Conservation (phyloP, 2,329 filamentous ascomycete species). For the Annulohypoxylon truncatum region DNA sequence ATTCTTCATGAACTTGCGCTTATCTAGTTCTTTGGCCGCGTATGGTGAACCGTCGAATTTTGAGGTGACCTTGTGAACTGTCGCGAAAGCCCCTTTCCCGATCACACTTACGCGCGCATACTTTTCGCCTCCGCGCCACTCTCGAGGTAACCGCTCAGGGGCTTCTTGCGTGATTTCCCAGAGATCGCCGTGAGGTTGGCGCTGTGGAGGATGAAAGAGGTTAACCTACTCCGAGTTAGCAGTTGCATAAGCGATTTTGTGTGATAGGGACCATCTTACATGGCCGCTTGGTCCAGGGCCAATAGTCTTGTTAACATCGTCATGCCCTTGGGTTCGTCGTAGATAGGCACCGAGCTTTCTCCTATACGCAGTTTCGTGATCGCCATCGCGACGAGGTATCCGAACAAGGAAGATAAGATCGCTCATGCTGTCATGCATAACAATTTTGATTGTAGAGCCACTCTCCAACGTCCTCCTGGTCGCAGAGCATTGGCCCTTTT, state of each 20-base stretch:
- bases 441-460: constrained; percentile 79
- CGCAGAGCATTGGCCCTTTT: constrained; percentile 50
- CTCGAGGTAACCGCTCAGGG: constrained; percentile 61
- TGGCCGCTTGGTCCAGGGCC: constrained; percentile 61
- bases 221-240: constrained; percentile 46
- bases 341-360: constrained; percentile 78
- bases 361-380: constrained; percentile 72
- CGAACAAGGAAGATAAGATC: constrained; percentile 87
- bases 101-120: constrained; percentile 88
- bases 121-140: constrained; percentile 84
- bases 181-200: constrained; percentile 23
- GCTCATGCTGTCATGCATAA: constrained; percentile 60
- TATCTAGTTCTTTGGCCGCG: constrained; percentile 95
- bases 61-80: constrained; percentile 88
- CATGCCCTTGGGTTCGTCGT: constrained; percentile 49
- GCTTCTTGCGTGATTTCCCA: constrained; percentile 49
- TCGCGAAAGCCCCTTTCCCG: constrained; percentile 94
- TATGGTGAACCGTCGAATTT: constrained; percentile 86
- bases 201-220: constrained; percentile 43
- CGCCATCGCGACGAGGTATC: constrained; percentile 79
- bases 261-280: constrained; percentile 47
- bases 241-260: background rate
- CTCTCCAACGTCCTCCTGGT: constrained; percentile 73
- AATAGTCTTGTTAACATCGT: constrained; percentile 58
- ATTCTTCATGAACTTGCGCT: constrained; percentile 92